Evolutionary conservation across 2,329 filamentous ascomycete genomes (phyloP).

Genomic region (Hysterium pulicare): DNA sequence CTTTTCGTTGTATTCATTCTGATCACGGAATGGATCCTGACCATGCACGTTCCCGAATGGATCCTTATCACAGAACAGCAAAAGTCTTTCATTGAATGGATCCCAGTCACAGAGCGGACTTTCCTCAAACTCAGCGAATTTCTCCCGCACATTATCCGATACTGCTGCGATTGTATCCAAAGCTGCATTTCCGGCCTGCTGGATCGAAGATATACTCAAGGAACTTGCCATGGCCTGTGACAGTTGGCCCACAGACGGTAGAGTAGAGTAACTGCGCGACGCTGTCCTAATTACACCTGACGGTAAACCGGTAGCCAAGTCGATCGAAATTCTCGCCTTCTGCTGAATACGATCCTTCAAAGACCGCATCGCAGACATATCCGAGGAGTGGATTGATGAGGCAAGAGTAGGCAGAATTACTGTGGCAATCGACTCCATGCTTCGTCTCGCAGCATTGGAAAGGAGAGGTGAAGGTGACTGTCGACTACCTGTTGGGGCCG

Average conservation of each 20-base stretch:
- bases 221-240: background rate
- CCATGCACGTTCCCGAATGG: no score
- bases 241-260: background rate
- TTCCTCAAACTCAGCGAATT: background rate
- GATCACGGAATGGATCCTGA: no score
- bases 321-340: background rate
- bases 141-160: background rate
- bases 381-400: background rate
- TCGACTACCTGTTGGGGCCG: background rate
- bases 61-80: no score
- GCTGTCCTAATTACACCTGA: background rate
- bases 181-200: background rate
- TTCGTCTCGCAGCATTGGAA: background rate
- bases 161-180: background rate
- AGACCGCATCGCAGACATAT: background rate
- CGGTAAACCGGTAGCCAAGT: background rate
- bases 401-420: background rate
- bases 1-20: no score
- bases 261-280: background rate
- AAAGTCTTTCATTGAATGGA: no score
- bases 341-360: background rate
- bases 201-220: background rate
- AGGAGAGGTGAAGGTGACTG: background rate
- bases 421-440: background rate
- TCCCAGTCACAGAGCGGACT: background rate